Evolutionary conservation across 2,329 filamentous ascomycete genomes (phyloP), one percentile per base, ranked within the genome.

Genomic region (Lanzia echinophila): DNA sequence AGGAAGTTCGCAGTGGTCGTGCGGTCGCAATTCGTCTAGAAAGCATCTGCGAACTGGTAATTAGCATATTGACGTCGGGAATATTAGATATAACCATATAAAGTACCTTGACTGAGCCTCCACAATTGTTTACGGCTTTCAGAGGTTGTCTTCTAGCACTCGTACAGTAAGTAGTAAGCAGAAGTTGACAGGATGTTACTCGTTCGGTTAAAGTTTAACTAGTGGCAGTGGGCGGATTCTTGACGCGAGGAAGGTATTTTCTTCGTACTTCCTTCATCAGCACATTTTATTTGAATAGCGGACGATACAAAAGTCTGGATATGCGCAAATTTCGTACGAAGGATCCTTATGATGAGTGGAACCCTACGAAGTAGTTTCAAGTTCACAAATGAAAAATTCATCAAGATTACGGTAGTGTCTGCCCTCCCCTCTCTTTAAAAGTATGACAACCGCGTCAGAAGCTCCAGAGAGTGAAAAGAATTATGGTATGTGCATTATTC

Each of bases 311-410:
- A 70, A 67, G 65, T 70, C 73, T 77, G 73, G 76, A 68, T 73
- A 82, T 80, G 77, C 69, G 68, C 73, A 81, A 72, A 83, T 63
- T 73, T 72, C 67, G 69, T 69, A 67, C 72, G 64, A 66, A 69
- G 65, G 73, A 68, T 74, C 69, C 65, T 64, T 74, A 69, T 74
- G 73, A 69, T 65, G 70, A 73, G 77, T 69, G 64, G 70, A 75
- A 76, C 66, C 63, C 62, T 57, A 56, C 63, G 81, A 84, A 75
- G 67, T 72, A 72, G 71, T 81, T 79, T 79, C 68, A 69, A 65
- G 69, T 56, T 69, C 64, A 70, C 79, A 79, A 75, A 84, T 84
- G 81, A 76, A 69, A 72, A 68, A 72, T 73, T 74, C 75, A 73
- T 72, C 69, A 76, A 78, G 75, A 72, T 75, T 71, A 73, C 76